Evolutionary conservation across 1,139 yeast genomes (phyloP).

Genomic region (Saccharomyces hybrid): DNA sequence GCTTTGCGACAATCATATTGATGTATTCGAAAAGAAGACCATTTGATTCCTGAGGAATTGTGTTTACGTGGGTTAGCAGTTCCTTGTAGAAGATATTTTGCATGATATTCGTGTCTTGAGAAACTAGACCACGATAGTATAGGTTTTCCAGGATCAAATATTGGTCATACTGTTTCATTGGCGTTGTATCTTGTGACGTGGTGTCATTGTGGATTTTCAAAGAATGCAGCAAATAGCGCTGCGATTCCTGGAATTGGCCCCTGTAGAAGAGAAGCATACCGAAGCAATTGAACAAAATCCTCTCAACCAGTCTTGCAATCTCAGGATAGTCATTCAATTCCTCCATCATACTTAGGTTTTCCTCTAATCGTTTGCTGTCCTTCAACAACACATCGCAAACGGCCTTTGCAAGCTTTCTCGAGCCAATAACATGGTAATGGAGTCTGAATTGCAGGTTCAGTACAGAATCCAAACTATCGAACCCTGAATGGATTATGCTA

Average conservation of each 20-base stretch:
- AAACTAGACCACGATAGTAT: conserved; percentile 17
- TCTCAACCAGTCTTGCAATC: conserved; percentile 10
- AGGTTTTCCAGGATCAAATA: conserved; percentile 24
- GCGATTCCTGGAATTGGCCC: conserved; percentile 10
- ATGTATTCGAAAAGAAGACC: conserved; percentile 14
- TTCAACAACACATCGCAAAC: conserved; percentile 17
- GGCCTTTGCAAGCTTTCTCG: conserved; percentile 1
- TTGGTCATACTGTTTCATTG: conserved; percentile 9
- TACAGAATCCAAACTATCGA: conserved; percentile 17
- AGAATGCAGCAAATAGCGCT: conserved; percentile 8
- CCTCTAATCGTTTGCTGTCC: conserved; percentile 18
- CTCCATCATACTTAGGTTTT: conserved; percentile 7
- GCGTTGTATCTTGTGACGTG: background rate
- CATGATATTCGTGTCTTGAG: background rate
- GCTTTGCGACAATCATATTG: conserved; percentile 8
- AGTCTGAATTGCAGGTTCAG: conserved; percentile 26
- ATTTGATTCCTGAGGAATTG: conserved; percentile 14
- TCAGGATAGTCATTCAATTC: conserved; percentile 7
- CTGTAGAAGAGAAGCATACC: conserved; percentile 18
- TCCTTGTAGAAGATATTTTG: background rate
- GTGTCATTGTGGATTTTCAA: conserved; percentile 5
- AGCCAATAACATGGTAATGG: conserved; percentile 22
- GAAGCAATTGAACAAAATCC: conserved; percentile 17
- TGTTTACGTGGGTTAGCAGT: background rate
- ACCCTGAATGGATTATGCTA: conserved; percentile 18